These are phyloP conservation scores for Symmetrospora coprosmae DNA, from an alignment of 768 basidiomycete genomes.

Conservation along the genomic window DNA sequence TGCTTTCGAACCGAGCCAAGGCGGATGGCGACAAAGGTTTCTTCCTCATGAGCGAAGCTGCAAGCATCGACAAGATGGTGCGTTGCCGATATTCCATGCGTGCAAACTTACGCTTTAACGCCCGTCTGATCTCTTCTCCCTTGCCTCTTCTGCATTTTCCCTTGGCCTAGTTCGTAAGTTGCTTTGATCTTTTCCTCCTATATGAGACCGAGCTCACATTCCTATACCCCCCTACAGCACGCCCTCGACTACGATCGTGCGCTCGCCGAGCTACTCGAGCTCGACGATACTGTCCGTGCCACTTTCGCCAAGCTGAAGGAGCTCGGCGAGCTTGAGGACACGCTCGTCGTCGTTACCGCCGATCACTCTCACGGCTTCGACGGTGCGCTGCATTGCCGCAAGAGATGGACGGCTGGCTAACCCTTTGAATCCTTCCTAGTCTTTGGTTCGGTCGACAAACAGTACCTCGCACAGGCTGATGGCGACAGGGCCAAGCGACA, in stretches of 20 bases:
- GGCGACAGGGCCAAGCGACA: constrained; percentile 35
- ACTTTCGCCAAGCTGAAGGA: constrained; percentile 31
- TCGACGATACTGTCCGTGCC: constrained; percentile 38
- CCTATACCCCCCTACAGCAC: too few relatives aligned
- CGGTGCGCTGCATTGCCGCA: neutral
- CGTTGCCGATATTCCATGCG: too few relatives aligned
- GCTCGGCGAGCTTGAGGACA: constrained; percentile 37
- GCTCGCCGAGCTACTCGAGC: constrained; percentile 39
- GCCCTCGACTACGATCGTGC: constrained; percentile 37
- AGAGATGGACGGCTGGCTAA: too few relatives aligned
- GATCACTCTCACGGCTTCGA: constrained; percentile 36
- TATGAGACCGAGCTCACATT: too few relatives aligned
- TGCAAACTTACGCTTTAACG: too few relatives aligned
- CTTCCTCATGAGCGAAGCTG: constrained; percentile 4
- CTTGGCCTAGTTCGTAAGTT: too few relatives aligned
- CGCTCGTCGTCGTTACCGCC: constrained; percentile 37
- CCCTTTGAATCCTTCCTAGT: constrained; percentile 30
- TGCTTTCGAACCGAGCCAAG: constrained; percentile 35
- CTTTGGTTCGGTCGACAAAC: constrained; percentile 37
- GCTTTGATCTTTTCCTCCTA: too few relatives aligned
- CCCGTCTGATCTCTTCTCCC: too few relatives aligned
- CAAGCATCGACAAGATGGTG: constrained; percentile 21
- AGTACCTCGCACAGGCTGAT: constrained; percentile 34
- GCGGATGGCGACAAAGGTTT: constrained; percentile 34
- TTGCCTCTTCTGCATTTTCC: too few relatives aligned